A percentile compares a stretch with the other conserved stretches of the same genome.
Evolutionary conservation across 1,284 basidiomycete genomes (phyloP).

Genomic region (Naganishia sp.): DNA sequence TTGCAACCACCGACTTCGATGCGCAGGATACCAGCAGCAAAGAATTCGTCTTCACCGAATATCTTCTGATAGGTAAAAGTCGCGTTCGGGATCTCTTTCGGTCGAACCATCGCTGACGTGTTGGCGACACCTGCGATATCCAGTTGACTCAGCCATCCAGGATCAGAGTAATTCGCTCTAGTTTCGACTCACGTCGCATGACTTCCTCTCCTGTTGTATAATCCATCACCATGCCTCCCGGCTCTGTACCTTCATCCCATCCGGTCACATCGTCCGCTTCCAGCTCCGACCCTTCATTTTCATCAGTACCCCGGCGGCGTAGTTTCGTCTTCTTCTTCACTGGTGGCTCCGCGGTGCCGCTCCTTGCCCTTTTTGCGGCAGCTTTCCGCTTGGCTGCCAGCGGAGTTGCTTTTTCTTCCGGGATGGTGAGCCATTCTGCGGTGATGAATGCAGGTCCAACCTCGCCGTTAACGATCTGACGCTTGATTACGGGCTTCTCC

Average conservation of each 20-base stretch:
- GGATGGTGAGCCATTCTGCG: constrained; percentile 74
- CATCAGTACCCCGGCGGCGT: constrained; percentile 1
- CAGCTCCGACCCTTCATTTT: constrained; percentile 61
- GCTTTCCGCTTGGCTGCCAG: constrained; percentile 57
- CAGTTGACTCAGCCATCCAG: constrained; percentile 1
- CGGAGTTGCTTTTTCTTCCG: constrained; percentile 64
- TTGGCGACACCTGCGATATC: constrained; percentile 66
- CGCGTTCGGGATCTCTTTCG: constrained; percentile 60
- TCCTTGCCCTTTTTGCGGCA: constrained; percentile 48
- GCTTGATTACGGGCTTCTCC: constrained; percentile 81
- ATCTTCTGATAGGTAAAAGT: constrained; percentile 88
- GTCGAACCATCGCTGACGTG: constrained; percentile 65
- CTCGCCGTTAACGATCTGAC: constrained; percentile 57
- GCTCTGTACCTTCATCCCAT: constrained; percentile 79
- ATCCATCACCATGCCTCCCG: constrained; percentile 69
- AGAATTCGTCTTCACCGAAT: constrained; percentile 88
- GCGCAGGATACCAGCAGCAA: constrained; percentile 82
- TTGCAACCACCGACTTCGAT: constrained; percentile 78
- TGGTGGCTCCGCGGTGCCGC: constrained; percentile 46
- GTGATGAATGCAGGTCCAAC: constrained; percentile 65
- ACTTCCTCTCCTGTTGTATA: constrained; percentile 62
- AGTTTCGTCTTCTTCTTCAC: constrained; percentile 43
- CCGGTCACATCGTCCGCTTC: constrained; percentile 54
- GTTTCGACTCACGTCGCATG: constrained; percentile 9
- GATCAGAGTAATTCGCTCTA: too few relatives aligned